phyloP scores from a whole-genome alignment of 495 filamentous ascomycete genomes.

The Aspergillus campestris region DNA sequence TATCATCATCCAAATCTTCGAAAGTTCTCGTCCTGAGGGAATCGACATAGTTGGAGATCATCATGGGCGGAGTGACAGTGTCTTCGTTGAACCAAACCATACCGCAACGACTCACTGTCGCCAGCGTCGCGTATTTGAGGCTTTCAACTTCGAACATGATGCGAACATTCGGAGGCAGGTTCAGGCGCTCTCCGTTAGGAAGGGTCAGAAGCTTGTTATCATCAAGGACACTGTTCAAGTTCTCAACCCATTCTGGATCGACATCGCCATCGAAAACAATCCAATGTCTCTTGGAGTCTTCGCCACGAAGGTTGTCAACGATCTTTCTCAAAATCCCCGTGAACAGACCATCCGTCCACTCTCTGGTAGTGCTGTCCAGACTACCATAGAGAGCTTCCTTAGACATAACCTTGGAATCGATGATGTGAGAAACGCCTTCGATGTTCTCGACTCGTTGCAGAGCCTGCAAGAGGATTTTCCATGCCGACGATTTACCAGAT shows the following conservation, averaged over 20 bases:
- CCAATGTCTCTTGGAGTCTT: conserved; percentile 95
- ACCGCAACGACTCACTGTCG: conserved; percentile 96
- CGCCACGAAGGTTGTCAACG: conserved; percentile 95
- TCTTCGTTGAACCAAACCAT: conserved; percentile 99
- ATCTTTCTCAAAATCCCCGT: conserved; percentile 97
- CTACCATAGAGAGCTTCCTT: conserved; percentile 95
- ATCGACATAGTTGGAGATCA: conserved; percentile 84
- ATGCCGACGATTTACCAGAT: conserved; percentile 87
- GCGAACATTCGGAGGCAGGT: conserved; percentile 85
- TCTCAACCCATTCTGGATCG: conserved; percentile 99
- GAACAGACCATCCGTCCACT: conserved; percentile 98
- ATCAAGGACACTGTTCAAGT: conserved; percentile 97
- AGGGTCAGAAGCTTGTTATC: conserved; percentile 97
- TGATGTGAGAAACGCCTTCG: conserved; percentile 93
- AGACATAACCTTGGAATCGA: conserved; percentile 99
- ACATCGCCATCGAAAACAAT: conserved; percentile 99
- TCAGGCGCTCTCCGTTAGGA: conserved; percentile 95
- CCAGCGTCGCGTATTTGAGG: conserved; percentile 94
- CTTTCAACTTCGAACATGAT: conserved; percentile 99
- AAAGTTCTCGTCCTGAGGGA: conserved; percentile 71
- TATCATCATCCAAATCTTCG: conserved; percentile 91
- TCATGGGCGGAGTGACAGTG: conserved; percentile 86
- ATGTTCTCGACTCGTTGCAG: conserved; percentile 82
- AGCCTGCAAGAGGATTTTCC: conserved; percentile 90
- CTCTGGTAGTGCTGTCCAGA: conserved; percentile 89